Base-by-base conservation (phyloP, 2,329 filamentous ascomycete species). In the Alternaria arbusti region DNA sequence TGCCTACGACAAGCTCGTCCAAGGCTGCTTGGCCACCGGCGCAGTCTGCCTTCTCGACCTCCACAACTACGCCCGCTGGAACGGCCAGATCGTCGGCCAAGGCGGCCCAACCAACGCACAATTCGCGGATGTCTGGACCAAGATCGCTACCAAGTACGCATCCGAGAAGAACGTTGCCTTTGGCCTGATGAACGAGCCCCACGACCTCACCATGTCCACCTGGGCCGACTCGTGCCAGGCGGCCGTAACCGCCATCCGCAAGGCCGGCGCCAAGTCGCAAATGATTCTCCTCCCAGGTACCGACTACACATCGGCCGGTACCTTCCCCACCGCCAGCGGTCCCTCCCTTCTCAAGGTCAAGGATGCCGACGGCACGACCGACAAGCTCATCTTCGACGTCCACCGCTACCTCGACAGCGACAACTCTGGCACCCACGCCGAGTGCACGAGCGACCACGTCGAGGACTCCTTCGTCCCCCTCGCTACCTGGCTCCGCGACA, bases 111-210 rank as follows among this genome's bases (percentile, higher is more conserved):
- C 84, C 0, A 84, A 90, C 72, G 85, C 84, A 11, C 79, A 88
- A 13, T 88, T 91, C 68, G 85, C 83, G 4, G 80, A 79, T 45
- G 77, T 91, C 6, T 91, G 89, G 89, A 76, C 68, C 28, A 79
- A 82, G 71, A 65, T 83, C 5, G 89, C 89, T 1, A 81, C 78
- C 1, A 87, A 87, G 72, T 91, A 91, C 76, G 84, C 82, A 22
- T 71, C 72, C 6, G 78, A 87, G 54, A 74, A 82, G 40, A 87
- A 85, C 63, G 79, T 91, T 25, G 82, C 86, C 4, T 90, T 91
- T 67, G 89, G 88, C 13, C 74, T 91, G 47, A 91, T 91, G 89
- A 92, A 91, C 78, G 90, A 83, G 79, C 89, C 89, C 7, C 88
- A 90, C 74, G 86, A 60, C 56, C 77, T 87, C 59, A 84, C 88